Conservation (phyloP, 2,329 filamentous ascomycete species). For the Penicillium sp. region DNA sequence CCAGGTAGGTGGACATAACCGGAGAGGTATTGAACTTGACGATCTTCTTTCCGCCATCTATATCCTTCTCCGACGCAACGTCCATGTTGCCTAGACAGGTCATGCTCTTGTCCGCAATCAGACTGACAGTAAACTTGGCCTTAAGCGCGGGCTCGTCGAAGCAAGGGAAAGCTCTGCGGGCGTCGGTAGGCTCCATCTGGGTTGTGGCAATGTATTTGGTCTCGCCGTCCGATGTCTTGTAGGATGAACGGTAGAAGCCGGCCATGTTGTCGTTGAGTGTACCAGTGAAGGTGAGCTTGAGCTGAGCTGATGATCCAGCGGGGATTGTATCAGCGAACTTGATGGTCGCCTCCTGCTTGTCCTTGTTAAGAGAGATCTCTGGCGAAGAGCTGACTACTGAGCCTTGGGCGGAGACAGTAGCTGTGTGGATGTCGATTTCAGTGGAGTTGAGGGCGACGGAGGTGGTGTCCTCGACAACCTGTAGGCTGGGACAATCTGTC, state of each 20-base stretch:
- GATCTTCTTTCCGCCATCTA: slow-evolving; percentile 75
- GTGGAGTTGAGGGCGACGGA: slow-evolving; percentile 87
- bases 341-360: slow-evolving; percentile 81
- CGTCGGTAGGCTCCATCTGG: slow-evolving; percentile 97
- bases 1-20: slow-evolving; percentile 92
- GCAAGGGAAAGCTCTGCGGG: slow-evolving; percentile 89
- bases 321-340: slow-evolving; percentile 74
- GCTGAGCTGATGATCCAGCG: slow-evolving; percentile 76
- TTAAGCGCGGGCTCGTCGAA: slow-evolving; percentile 96
- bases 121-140: slow-evolving; percentile 86
- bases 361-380: slow-evolving; percentile 73
- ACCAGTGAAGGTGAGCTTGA: slow-evolving; percentile 79
- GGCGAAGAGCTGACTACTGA: slow-evolving; percentile 65
- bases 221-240: slow-evolving; percentile 79
- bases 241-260: slow-evolving; percentile 95
- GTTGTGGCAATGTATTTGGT: slow-evolving; percentile 85
- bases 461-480: slow-evolving; percentile 81
- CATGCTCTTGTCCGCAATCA: slow-evolving; percentile 86
- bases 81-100: slow-evolving; percentile 98
- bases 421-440: slow-evolving; percentile 80
- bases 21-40: slow-evolving; percentile 93
- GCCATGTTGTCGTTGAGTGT: slow-evolving; percentile 93
- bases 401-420: slow-evolving; percentile 66
- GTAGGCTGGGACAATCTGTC: slow-evolving; percentile 57
- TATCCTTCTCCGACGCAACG: slow-evolving; percentile 76